These are phyloP conservation scores for Phytopythium sindhum DNA, from an alignment of 352 stramenopile genomes.

Conservation along the genomic window DNA sequence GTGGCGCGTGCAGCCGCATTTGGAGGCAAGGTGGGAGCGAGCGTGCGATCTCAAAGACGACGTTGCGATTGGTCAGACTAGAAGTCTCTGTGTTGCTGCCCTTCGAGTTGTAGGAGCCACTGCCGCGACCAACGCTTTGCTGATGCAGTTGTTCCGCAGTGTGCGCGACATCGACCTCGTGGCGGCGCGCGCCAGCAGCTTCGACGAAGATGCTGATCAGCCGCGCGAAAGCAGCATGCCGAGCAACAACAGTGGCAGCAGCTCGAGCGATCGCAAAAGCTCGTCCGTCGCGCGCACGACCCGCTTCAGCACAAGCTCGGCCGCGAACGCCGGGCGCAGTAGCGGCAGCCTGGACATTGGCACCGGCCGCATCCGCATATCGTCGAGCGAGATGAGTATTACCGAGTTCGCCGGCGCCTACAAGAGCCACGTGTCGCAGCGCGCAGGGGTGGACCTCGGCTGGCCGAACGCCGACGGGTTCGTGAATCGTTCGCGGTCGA, in stretches of 20 bases:
- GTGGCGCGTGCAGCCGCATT: constrained; percentile 84
- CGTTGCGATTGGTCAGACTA: constrained; percentile 67
- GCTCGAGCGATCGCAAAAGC: constrained; percentile 11
- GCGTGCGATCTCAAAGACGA: constrained; percentile 87
- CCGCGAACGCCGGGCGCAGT: constrained; percentile 5
- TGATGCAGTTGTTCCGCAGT: constrained; percentile 50
- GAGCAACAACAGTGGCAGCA: neutral
- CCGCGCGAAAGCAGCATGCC: constrained; percentile 8
- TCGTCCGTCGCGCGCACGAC: constrained; percentile 17
- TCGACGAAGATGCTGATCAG: constrained; percentile 10
- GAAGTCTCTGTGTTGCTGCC: constrained; percentile 47
- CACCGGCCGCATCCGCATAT: constrained; percentile 33
- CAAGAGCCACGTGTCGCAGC: constrained; percentile 44
- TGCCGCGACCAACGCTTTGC: constrained; percentile 60
- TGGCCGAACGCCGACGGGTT: constrained; percentile 22
- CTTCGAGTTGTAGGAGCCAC: constrained; percentile 51
- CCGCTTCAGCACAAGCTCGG: constrained; percentile 15
- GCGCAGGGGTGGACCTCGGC: constrained; percentile 15
- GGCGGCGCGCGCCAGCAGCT: constrained; percentile 6
- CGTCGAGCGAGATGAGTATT: constrained; percentile 40
- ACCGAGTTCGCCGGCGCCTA: constrained; percentile 66
- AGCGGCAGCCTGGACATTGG: constrained; percentile 16
- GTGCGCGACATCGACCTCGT: constrained; percentile 48
- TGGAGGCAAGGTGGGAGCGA: constrained; percentile 85
- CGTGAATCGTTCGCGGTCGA: constrained; percentile 37